These are phyloP conservation scores for Psidium friedrichsthalianum DNA, from an alignment of 345 rosid genomes.

Conservation along the genomic window DNA sequence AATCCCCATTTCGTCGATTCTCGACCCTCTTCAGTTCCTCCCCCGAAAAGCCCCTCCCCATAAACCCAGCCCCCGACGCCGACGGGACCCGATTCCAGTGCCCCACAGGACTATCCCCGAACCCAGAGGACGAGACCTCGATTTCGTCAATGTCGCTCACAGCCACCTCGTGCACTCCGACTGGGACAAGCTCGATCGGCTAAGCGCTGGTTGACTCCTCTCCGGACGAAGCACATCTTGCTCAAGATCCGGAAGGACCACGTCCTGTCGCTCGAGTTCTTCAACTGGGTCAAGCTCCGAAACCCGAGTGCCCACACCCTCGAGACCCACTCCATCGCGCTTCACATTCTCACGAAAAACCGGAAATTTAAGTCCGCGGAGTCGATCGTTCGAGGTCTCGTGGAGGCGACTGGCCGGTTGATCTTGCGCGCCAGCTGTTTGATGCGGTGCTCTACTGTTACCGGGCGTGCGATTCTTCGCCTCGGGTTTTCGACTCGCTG, in stretches of 20 bases:
- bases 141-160: conserved; percentile 65
- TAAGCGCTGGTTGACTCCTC: conserved; percentile 31
- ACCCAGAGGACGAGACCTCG: conserved; percentile 69
- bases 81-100: conserved; percentile 32
- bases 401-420: conserved; percentile 6
- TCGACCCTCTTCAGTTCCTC: not conserved
- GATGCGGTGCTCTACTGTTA: conserved; percentile 49
- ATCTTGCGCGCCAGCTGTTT: conserved; percentile 45
- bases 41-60: not conserved
- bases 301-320: conserved; percentile 41
- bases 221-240: conserved; percentile 50
- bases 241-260: conserved; percentile 50
- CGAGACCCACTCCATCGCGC: conserved; percentile 44
- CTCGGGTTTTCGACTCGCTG: conserved; percentile 62
- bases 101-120: conserved; percentile 61
- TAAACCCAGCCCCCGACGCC: not conserved
- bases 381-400: conserved; percentile 29
- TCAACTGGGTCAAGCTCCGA: conserved; percentile 43
- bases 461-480: conserved; percentile 59
- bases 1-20: not conserved
- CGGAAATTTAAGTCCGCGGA: conserved; percentile 69
- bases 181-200: conserved; percentile 49
- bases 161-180: conserved; percentile 80
- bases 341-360: conserved; percentile 59
- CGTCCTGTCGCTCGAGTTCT: conserved; percentile 69